Evolutionary conservation across 768 basidiomycete genomes (phyloP).

Genomic region (Leucocoprinus birnbaumii): DNA sequence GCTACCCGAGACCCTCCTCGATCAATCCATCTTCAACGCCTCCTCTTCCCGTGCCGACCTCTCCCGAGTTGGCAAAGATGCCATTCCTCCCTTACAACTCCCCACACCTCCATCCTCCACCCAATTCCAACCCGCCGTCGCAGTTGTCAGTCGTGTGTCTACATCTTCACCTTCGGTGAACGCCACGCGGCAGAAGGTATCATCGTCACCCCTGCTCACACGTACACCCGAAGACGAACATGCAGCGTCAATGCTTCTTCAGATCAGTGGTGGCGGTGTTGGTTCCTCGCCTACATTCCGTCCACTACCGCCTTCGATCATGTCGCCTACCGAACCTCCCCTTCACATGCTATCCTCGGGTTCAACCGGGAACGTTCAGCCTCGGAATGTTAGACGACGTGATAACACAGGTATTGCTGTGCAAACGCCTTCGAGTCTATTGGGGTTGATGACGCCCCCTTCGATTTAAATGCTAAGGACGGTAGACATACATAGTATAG

Average conservation of each 20-base stretch:
- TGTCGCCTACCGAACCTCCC: neutral
- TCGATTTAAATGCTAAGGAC: too few relatives aligned
- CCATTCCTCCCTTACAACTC: slow-evolving; percentile 31
- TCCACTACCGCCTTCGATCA: slow-evolving; percentile 12
- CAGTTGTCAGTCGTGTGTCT: slow-evolving; percentile 26
- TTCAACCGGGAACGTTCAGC: too few relatives aligned
- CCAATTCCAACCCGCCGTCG: slow-evolving; percentile 42
- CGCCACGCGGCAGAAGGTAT: slow-evolving; percentile 5
- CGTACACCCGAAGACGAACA: slow-evolving; percentile 67
- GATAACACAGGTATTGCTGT: neutral
- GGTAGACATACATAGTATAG: too few relatives aligned
- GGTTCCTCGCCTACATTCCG: slow-evolving; percentile 35
- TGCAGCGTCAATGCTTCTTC: slow-evolving; percentile 63
- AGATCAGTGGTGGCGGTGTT: slow-evolving; percentile 39
- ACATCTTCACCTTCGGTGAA: slow-evolving; percentile 8
- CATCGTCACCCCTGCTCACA: slow-evolving; percentile 19
- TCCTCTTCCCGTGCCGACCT: neutral
- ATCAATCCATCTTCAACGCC: slow-evolving; percentile 22
- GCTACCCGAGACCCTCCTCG: slow-evolving; percentile 44
- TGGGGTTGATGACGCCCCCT: slow-evolving; percentile 7
- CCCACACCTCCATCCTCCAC: slow-evolving; percentile 60
- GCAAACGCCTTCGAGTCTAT: slow-evolving; percentile 7
- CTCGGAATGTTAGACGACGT: neutral
- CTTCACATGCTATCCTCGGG: neutral
- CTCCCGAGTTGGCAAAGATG: slow-evolving; percentile 8